Evolutionary conservation across 768 basidiomycete species (phyloP).

Genomic region (Rhizopogon salebrosus): DNA sequence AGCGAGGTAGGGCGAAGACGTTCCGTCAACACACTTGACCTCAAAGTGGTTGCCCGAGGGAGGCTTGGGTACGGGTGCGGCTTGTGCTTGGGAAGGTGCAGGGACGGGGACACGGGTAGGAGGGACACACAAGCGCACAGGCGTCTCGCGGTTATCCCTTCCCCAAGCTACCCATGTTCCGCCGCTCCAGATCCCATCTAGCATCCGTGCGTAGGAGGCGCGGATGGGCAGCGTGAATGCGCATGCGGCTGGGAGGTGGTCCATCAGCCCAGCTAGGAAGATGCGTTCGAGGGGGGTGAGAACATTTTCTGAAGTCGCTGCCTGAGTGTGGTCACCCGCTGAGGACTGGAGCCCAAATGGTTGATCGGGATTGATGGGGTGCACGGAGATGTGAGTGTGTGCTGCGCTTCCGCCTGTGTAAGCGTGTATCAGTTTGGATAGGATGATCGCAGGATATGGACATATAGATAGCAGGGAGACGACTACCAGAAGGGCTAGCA

Average conservation of each 20-base stretch:
- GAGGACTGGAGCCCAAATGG: neutral
- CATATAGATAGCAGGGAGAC: neutral
- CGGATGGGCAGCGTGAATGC: constrained; percentile 54
- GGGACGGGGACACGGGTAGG: neutral
- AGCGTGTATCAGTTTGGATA: neutral
- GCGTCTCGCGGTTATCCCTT: constrained; percentile 61
- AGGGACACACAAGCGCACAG: constrained; percentile 45
- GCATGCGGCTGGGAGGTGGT: constrained; percentile 51
- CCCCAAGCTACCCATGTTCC: constrained; percentile 71
- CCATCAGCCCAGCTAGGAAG: constrained; percentile 60
- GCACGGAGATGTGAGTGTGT: constrained; percentile 65
- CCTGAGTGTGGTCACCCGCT: too few species aligned
- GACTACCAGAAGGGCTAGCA: neutral
- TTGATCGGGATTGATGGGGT: constrained; percentile 14
- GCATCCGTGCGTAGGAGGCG: constrained; percentile 59
- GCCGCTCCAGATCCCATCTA: constrained; percentile 65
- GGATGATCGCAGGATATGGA: neutral
- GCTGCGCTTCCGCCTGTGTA: constrained; percentile 46
- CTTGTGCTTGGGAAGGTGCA: too few species aligned
- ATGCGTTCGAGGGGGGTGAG: constrained; percentile 43
- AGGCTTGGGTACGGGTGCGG: constrained; percentile 17
- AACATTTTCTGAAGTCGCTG: constrained; percentile 13
- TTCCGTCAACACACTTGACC: constrained; percentile 56
- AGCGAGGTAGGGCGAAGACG: constrained; percentile 55
- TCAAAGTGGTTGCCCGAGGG: constrained; percentile 58